Conservation (phyloP, 1,284 basidiomycete species). For the Vanrija humicola region DNA sequence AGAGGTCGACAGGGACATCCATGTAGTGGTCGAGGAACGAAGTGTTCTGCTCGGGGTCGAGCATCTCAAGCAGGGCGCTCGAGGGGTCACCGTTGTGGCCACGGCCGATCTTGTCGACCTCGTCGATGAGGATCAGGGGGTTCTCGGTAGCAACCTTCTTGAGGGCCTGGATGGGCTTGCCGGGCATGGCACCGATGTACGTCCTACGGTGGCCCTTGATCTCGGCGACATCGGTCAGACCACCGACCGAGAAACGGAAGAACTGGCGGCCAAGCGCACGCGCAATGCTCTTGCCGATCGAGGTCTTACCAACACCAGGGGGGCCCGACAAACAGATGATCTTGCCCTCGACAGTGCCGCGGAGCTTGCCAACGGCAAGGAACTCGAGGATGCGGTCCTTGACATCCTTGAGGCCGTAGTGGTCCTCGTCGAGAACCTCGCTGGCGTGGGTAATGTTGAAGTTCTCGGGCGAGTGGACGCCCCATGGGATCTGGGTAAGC, state of each 20-base stretch:
- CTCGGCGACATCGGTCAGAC: conserved; percentile 95
- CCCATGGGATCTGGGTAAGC: conserved; percentile 97
- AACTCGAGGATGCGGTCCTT: conserved; percentile 98
- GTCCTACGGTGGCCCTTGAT: conserved; percentile 98
- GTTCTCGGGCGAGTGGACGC: conserved; percentile 89
- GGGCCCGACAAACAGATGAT: conserved; percentile 96
- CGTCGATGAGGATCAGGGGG: conserved; percentile 92
- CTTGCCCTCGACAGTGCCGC: conserved; percentile 96
- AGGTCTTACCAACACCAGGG: conserved; percentile 95
- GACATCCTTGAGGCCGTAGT: conserved; percentile 92
- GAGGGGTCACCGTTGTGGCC: conserved; percentile 93
- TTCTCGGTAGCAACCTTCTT: conserved; percentile 98
- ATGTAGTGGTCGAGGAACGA: conserved; percentile 97
- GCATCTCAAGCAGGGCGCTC: conserved; percentile 91
- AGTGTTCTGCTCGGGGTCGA: conserved; percentile 96
- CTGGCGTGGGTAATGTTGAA: conserved; percentile 83
- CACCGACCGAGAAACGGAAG: conserved; percentile 81
- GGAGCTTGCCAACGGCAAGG: conserved; percentile 92
- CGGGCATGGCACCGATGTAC: conserved; percentile 92
- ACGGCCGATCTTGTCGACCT: conserved; percentile 94
- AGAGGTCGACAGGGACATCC: conserved; percentile 96
- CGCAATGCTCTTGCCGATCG: conserved; percentile 77
- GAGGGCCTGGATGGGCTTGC: conserved; percentile 95
- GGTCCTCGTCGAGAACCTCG: conserved; percentile 87
- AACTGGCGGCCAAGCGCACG: conserved; percentile 48